phyloP scores from a whole-genome alignment of 352 stramenopile genomes.

The Pythium phragmitis region DNA sequence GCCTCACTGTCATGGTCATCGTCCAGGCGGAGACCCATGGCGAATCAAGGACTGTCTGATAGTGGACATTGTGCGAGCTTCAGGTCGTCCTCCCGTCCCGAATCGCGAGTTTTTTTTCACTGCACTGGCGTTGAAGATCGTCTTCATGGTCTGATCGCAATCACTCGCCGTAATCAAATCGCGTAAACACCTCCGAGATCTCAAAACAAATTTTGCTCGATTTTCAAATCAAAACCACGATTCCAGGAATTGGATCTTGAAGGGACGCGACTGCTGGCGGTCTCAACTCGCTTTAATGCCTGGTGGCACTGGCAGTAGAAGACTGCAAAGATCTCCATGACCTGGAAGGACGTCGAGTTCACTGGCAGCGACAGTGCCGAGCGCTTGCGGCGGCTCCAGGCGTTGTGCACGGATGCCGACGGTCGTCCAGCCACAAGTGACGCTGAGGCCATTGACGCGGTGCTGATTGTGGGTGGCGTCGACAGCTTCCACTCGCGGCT shows the following conservation, averaged over 20 bases:
- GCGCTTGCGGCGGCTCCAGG: constrained; percentile 51
- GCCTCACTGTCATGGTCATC: background rate
- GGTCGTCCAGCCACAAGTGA: background rate
- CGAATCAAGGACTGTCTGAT: constrained; percentile 6
- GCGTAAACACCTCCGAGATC: background rate
- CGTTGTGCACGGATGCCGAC: constrained; percentile 34
- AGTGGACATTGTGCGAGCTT: background rate
- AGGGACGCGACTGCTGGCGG: constrained; percentile 19
- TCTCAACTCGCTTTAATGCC: background rate
- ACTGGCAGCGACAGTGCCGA: constrained; percentile 52
- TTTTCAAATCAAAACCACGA: background rate
- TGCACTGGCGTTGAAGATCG: too few species aligned
- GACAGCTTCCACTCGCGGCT: constrained; percentile 65
- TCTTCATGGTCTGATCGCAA: background rate
- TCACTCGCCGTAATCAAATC: background rate
- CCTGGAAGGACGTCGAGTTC: constrained; percentile 56
- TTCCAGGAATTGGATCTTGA: constrained; percentile 19
- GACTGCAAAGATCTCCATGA: constrained; percentile 30
- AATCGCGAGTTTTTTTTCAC: background rate
- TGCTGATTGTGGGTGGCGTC: constrained; percentile 68
- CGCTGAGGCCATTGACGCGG: constrained; percentile 33
- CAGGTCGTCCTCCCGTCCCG: background rate
- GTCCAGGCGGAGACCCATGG: constrained; percentile 15
- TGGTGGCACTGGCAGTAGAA: background rate
- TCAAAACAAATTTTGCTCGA: background rate